Evolutionary conservation across 768 basidiomycete species (phyloP), one percentile per base, ranked within the genome.

Genomic region (Nidularia pulvinata): DNA sequence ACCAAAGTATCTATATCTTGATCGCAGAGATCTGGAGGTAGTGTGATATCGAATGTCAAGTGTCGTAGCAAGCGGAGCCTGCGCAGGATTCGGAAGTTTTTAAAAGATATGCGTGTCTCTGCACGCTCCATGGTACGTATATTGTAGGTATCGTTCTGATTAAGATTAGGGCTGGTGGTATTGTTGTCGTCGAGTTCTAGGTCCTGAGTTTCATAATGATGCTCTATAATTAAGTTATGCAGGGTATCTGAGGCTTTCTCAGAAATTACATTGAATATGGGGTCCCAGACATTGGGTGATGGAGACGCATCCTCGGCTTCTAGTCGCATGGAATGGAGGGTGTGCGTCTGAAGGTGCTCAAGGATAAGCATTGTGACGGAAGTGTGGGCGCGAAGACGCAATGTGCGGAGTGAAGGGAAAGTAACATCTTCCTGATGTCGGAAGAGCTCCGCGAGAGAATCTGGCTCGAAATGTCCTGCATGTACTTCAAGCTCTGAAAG

Each of bases 401-500:
- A 56, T 36, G 65, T 74, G 32, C 61, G 62, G 32, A 83, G 59
- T 1, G 68, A 64, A 36, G 66, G 67, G 55, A 81, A 77, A 50
- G 64, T 64, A 33, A 34, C 32, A n/a, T 30, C 30, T 36, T 53
- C 36, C n/a, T 49, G 11, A 25, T 6, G 30, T 48, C 49, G 61
- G 50, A 33, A 46, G 5, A 52, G 34, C 33, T 62, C 51, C 33
- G 59, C 36, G 30, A 73, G 45, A 56, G 57, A 19, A 56, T 50
- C 33, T 55, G 36, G 33, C 22, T 67, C 64, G 30, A 82, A 56
- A 56, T 71, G 69, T 7, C 69, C 65, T 1, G 72, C 76, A 51
- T 83, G 79, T 7, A 82, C 50, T 51, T 80, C 72, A 34, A 83
- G 67, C 42, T 77, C 65, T 19, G 51, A 53, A 52, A 82, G 70